Conservation (phyloP, 345 rosid species). For the Pelargonium nanum region DNA sequence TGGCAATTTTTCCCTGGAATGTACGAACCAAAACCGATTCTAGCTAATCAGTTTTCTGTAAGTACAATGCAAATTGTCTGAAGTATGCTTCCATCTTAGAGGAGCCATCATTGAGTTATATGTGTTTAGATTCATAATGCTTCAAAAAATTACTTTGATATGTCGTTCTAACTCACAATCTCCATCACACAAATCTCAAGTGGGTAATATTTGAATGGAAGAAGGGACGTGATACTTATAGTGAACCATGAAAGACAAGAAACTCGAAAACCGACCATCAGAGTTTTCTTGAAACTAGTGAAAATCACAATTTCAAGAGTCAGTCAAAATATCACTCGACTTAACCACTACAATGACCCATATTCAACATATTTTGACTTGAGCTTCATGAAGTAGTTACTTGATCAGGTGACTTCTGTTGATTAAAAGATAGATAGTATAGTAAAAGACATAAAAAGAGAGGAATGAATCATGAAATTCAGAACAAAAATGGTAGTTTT, state of each 20-base stretch:
- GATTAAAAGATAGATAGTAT: no score
- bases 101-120: neutral
- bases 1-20: conserved; percentile 72
- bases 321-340: neutral
- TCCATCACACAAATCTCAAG: neutral
- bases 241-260: no score
- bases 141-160: neutral
- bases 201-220: no score
- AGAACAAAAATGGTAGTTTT: no score
- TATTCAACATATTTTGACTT: neutral
- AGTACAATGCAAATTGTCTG: conserved; percentile 27
- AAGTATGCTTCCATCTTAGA: neutral
- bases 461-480: no score
- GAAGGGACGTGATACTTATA: no score
- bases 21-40: conserved; percentile 65
- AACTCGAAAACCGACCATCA: no score
- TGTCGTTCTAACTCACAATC: neutral
- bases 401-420: no score
- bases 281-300: no score
- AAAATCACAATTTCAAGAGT: neutral
- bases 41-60: conserved; percentile 93
- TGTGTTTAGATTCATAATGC: neutral
- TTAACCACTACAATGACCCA: neutral
- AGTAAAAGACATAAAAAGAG: no score
- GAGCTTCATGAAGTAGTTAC: no score